Evolutionary conservation across 1,284 basidiomycete genomes (phyloP).

Genomic region (Rhizoctonia solani): DNA sequence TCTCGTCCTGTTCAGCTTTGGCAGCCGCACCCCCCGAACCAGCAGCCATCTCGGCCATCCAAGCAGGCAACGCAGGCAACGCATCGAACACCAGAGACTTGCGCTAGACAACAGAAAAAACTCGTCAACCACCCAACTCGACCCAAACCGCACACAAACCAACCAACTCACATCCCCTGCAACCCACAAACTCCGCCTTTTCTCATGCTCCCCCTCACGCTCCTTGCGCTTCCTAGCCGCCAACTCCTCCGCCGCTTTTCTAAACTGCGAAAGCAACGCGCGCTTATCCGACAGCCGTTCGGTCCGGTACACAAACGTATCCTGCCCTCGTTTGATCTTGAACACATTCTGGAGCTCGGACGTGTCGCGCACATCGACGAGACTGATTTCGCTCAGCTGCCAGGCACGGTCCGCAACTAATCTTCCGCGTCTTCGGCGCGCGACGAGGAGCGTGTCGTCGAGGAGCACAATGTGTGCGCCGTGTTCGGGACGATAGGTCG

Average conservation of each 20-base stretch:
- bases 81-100: constrained; percentile 36
- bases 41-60: constrained; percentile 68
- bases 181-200: constrained; percentile 79
- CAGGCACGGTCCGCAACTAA: constrained; percentile 93
- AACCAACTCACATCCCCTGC: constrained; percentile 59
- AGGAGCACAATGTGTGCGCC: constrained; percentile 88
- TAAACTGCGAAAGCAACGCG: constrained; percentile 79
- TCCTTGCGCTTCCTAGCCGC: constrained; percentile 87
- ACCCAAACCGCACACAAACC: too few species aligned
- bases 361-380: constrained; percentile 94
- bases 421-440: constrained; percentile 61
- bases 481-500: constrained; percentile 92
- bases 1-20: constrained; percentile 73
- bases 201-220: constrained; percentile 87
- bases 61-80: constrained; percentile 61
- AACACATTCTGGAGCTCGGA: constrained; percentile 92
- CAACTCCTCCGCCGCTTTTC: constrained; percentile 90
- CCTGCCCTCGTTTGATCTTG: constrained; percentile 92
- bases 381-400: constrained; percentile 88
- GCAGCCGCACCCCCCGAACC: constrained; percentile 65
- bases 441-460: constrained; percentile 89
- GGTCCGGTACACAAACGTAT: constrained; percentile 91
- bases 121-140: not conserved
- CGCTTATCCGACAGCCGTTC: constrained; percentile 85
- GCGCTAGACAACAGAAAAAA: constrained; percentile 23